A percentile compares a stretch with the other conserved stretches of the same genome.
These are phyloP conservation scores for Diospyros lotus DNA, from an alignment of 148 eudicot species.

Conservation along the genomic window DNA sequence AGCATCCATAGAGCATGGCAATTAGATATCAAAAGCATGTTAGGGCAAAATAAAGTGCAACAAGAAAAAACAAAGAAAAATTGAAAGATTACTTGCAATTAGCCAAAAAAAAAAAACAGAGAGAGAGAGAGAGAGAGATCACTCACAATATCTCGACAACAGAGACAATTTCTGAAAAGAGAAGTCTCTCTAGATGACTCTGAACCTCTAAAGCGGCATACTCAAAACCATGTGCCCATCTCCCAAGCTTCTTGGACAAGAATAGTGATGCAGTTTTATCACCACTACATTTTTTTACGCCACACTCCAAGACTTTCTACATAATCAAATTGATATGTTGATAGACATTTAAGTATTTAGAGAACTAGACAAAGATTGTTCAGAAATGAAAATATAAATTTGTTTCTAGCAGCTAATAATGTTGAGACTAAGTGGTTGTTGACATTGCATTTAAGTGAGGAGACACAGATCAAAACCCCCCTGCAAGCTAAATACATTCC, in stretches of 20 bases:
- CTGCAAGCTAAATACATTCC: too few relatives aligned
- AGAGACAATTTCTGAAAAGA: slow-evolving; percentile 70
- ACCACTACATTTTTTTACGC: slow-evolving; percentile 56
- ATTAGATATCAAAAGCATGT: slow-evolving; percentile 14
- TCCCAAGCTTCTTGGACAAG: slow-evolving; percentile 59
- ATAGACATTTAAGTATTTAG: slow-evolving; percentile 9
- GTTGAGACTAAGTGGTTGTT: neutral
- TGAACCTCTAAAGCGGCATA: slow-evolving; percentile 85
- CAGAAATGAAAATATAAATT: slow-evolving; percentile 1
- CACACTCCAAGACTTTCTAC: slow-evolving; percentile 90
- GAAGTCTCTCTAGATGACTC: slow-evolving; percentile 67
- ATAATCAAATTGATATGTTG: slow-evolving; percentile 10
- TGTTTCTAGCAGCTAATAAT: neutral
- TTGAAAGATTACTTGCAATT: slow-evolving; percentile 34
- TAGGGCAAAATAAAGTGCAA: neutral
- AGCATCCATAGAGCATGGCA: slow-evolving; percentile 12
- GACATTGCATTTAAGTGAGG: neutral
- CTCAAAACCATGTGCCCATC: slow-evolving; percentile 65
- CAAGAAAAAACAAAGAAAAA: neutral
- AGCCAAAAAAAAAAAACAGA: neutral
- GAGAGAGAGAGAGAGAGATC: neutral
- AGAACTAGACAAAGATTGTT: neutral
- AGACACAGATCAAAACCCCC: too few relatives aligned
- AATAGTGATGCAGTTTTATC: slow-evolving; percentile 59
- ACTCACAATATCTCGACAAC: slow-evolving; percentile 60